phyloP scores from a whole-genome alignment of 371 early-diverging fungal species.

The Catenaria anguillulae region DNA sequence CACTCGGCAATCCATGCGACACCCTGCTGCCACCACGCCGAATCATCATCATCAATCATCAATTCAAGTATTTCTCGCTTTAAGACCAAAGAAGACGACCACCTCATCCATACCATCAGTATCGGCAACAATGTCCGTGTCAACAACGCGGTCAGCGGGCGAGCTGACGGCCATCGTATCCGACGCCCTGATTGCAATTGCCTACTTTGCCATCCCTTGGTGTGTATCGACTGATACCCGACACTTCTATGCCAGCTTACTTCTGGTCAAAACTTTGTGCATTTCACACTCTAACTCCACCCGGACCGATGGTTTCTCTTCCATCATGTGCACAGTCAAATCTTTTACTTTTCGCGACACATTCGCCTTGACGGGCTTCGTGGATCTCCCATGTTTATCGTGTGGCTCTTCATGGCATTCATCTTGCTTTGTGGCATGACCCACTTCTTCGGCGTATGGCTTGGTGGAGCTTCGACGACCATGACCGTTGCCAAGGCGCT shows the following conservation, averaged over 20 bases:
- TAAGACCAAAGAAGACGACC: too few species aligned
- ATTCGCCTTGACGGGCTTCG: background rate
- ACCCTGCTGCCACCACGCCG: too few species aligned
- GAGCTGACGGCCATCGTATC: background rate
- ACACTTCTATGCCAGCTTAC: too few species aligned
- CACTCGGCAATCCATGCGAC: too few species aligned
- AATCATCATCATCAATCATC: too few species aligned
- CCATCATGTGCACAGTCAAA: background rate
- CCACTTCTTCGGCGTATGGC: background rate
- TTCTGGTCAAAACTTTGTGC: background rate
- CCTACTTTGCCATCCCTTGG: constrained; percentile 6
- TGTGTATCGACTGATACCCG: background rate
- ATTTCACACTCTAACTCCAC: too few species aligned
- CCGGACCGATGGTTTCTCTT: background rate
- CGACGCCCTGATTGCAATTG: background rate
- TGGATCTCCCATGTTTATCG: background rate
- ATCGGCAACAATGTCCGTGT: too few species aligned
- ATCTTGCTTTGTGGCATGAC: background rate
- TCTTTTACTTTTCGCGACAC: constrained; percentile 5
- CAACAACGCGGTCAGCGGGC: too few species aligned
- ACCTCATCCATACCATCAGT: too few species aligned
- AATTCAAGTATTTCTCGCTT: too few species aligned
- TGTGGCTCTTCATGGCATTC: background rate
- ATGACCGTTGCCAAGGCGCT: background rate
- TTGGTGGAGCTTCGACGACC: background rate